phyloP scores from a whole-genome alignment of 305 asterid species.

The Plantago coronopus region DNA sequence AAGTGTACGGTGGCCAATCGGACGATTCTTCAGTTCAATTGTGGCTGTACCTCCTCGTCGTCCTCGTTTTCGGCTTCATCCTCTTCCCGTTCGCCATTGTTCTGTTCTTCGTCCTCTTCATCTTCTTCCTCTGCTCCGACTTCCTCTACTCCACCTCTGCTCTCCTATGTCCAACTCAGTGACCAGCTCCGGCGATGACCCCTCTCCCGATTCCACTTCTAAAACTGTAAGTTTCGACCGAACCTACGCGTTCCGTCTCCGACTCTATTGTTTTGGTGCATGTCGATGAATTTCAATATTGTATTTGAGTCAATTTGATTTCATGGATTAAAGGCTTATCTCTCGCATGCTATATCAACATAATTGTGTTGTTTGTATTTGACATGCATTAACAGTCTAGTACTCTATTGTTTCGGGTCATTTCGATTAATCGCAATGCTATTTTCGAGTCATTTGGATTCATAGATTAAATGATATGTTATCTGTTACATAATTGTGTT shows the following conservation, averaged over 20 bases:
- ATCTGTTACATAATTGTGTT: background rate
- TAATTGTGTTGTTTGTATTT: too few species aligned
- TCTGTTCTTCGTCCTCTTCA: slow-evolving; percentile 36
- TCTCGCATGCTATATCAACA: too few species aligned
- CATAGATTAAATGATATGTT: too few species aligned
- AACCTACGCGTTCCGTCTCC: too few species aligned
- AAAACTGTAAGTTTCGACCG: slow-evolving; percentile 18
- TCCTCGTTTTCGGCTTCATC: slow-evolving; percentile 27
- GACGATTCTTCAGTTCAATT: slow-evolving; percentile 30
- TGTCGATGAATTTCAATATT: background rate
- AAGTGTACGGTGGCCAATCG: slow-evolving; percentile 1
- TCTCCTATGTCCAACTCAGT: slow-evolving; percentile 36
- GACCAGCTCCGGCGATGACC: background rate
- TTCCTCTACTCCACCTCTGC: slow-evolving; percentile 33
- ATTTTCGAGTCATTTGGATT: too few species aligned
- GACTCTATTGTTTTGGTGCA: background rate
- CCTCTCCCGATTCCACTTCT: background rate
- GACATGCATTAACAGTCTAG: too few species aligned
- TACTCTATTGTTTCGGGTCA: too few species aligned
- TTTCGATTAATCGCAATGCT: too few species aligned
- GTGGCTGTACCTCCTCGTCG: slow-evolving; percentile 22
- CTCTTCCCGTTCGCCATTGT: slow-evolving; percentile 34
- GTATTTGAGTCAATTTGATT: too few species aligned
- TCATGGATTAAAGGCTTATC: too few species aligned
- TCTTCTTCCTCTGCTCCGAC: slow-evolving; percentile 39